Evolutionary conservation across 2,329 filamentous ascomycete species (phyloP), one percentile per base, ranked within the genome.

Genomic region (Penicillium sp.): DNA sequence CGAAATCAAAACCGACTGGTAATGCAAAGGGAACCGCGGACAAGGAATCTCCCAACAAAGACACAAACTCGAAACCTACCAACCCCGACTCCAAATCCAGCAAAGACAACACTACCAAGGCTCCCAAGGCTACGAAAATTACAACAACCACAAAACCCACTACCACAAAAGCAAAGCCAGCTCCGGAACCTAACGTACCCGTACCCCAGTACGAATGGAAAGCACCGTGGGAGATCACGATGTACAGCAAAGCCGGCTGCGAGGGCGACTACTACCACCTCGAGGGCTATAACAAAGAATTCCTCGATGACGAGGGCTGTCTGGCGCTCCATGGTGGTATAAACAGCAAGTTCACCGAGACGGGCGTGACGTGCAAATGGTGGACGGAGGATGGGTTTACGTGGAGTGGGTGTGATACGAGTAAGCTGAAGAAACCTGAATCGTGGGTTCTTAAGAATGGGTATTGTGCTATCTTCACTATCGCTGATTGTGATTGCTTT

Each of bases 381-480:
- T 58, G 39, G 37, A 48, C 40, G 3, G 16, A 51, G 15, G 37
- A 39, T 25, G 37, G 56, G 0, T 46, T 54, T 12, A 47, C 32
- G 3, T 59, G 47, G 52, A 39, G 18, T 7, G 52, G n/a, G 39
- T 62, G 60, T 23, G 50, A 46, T 16, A 5, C 21, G 4, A 41
- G 52, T 4, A 52, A 18, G 6, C 25, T 61, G 16, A 37, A 34
- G 12, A 23, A 49, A 18, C 53, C 57, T 0, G 15, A 31, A 21
- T 61, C 60, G 9, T 62, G 50, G 50, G 29, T 34, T 18, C 27
- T 62, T 4, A 54, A 39, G 7, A 32, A 45, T 15, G 60, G 56
- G 12, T 32, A 23, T 3, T 62, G 60, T n/a, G 16, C 3, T 3
- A 31, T 35, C 2, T 60, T 42, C 27, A 45, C 25, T 13, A 27